Base-by-base conservation (phyloP, 2,329 filamentous ascomycete genomes). In the Fonsecaea erecta region DNA sequence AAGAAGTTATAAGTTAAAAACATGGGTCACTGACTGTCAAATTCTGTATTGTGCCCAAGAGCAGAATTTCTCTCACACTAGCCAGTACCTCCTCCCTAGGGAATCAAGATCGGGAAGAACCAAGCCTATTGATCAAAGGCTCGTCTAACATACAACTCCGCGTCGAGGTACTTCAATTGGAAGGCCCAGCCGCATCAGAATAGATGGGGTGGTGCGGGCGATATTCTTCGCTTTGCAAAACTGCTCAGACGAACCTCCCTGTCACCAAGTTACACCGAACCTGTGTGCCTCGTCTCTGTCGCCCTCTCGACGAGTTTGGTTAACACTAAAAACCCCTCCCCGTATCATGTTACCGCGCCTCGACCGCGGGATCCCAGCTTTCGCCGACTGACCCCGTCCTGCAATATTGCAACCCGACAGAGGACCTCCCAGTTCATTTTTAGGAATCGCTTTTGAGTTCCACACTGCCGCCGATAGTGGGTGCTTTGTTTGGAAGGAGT, bases 311-410 rank as follows among this genome's bases (percentile, higher is more conserved):
- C 43, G 43, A 26, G 21, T 24, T 48, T 21, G 14, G 21, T 48
- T 24, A 48, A 48, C 43, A 48, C 21, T 12, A 9, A 16, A 24
- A 26, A 12, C 43, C 43, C n/a, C 21, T 40, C 26, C 52, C 12
- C 28, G 18, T 32, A 21, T 11, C 43, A 12, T 43, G 6, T 14
- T 48, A 48, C 43, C 43, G 18, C 43, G 43, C 21, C 43, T 12
- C 14, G 18, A 21, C 21, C 9, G 43, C 26, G 43, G 43, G 11
- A 53, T 18, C 11, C 52, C 52, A 11, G 30, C 4, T 3, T n/a
- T 53, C 26, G 43, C 43, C 52, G n/a, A 18, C 28, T 21, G 52
- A 53, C 7, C 52, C 52, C 32, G 52, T 53, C 52, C 52, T 32
- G 26, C 30, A 53, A 53, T 14, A 34, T n/a, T 34, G 14, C 52